phyloP scores from a whole-genome alignment of 2,329 filamentous ascomycete genomes.

The Paecilomyces niveus region DNA sequence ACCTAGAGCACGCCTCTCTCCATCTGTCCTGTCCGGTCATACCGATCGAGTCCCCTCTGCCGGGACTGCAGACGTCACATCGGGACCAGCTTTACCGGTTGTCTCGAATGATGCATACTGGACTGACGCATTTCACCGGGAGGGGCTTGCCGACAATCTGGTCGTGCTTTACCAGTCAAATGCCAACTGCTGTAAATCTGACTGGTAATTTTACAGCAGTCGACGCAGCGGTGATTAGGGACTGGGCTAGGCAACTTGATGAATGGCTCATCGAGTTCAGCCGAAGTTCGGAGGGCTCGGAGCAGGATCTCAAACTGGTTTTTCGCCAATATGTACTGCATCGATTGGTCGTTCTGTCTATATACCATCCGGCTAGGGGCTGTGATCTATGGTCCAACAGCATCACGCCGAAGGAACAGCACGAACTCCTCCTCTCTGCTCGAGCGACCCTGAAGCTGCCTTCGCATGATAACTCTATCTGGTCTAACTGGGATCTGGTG shows the following conservation, averaged over 20 bases:
- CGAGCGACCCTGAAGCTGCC: too few relatives aligned
- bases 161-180: constrained; percentile 3
- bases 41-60: constrained; percentile 7
- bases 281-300: not conserved
- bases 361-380: constrained; percentile 6
- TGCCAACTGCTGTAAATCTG: too few relatives aligned
- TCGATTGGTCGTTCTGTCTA: constrained; percentile 9
- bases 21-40: constrained; percentile 7
- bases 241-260: too few relatives aligned
- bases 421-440: too few relatives aligned
- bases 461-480: too few relatives aligned
- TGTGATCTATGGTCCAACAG: constrained; percentile 1
- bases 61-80: constrained; percentile 3
- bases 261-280: too few relatives aligned
- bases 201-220: too few relatives aligned
- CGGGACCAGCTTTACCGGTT: constrained; percentile 7
- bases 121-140: constrained; percentile 7
- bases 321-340: constrained; percentile 9
- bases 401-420: too few relatives aligned
- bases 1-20: constrained; percentile 5
- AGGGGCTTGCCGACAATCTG: constrained; percentile 7
- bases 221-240: too few relatives aligned
- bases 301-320: constrained; percentile 4
- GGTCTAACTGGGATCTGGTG: too few relatives aligned
- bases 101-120: constrained; percentile 7